A percentile compares a stretch with the other conserved stretches of the same genome.
These are phyloP conservation scores for Mycosphaerella sp. DNA, from an alignment of 2,329 filamentous ascomycete genomes.

Conservation along the genomic window DNA sequence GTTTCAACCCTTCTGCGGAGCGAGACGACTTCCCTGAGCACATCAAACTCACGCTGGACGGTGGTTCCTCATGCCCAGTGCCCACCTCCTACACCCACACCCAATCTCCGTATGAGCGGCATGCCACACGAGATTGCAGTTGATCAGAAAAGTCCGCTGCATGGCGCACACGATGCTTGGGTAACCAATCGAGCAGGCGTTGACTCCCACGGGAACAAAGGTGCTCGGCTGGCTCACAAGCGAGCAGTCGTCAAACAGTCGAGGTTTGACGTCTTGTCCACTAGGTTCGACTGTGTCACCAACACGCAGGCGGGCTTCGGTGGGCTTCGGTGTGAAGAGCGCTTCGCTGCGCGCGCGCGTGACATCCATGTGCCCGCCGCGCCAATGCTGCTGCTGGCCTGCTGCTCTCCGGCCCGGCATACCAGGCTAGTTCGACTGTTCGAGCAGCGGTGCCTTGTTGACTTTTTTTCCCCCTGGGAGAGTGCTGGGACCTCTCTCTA, in stretches of 20 bases:
- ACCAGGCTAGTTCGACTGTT: no score
- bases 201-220: background rate
- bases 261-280: slow-evolving; percentile 18
- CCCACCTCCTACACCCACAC: background rate
- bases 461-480: background rate
- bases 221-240: slow-evolving; percentile 1
- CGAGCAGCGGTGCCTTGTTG: no score
- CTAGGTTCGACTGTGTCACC: slow-evolving; percentile 19
- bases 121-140: slow-evolving; percentile 17
- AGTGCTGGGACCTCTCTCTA: background rate
- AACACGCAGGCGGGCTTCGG: slow-evolving; percentile 8
- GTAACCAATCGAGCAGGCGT: slow-evolving; percentile 2
- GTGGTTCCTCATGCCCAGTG: slow-evolving; percentile 12
- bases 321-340: slow-evolving; percentile 8
- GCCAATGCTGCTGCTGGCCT: background rate
- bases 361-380: slow-evolving; percentile 18
- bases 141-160: background rate
- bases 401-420: slow-evolving; percentile 1
- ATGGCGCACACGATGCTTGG: slow-evolving; percentile 2
- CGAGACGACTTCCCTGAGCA: slow-evolving; percentile 17
- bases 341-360: slow-evolving; percentile 13
- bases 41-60: slow-evolving; percentile 18
- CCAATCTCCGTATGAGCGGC: slow-evolving; percentile 20
- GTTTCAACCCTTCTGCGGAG: slow-evolving; percentile 4
- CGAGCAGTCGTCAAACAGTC: slow-evolving; percentile 22